Percentiles rank a stretch among this genome's conserved stretches.
These are phyloP conservation scores for Cyphellophora europaea DNA, from an alignment of 2,329 filamentous ascomycete genomes.

Conservation along the genomic window DNA sequence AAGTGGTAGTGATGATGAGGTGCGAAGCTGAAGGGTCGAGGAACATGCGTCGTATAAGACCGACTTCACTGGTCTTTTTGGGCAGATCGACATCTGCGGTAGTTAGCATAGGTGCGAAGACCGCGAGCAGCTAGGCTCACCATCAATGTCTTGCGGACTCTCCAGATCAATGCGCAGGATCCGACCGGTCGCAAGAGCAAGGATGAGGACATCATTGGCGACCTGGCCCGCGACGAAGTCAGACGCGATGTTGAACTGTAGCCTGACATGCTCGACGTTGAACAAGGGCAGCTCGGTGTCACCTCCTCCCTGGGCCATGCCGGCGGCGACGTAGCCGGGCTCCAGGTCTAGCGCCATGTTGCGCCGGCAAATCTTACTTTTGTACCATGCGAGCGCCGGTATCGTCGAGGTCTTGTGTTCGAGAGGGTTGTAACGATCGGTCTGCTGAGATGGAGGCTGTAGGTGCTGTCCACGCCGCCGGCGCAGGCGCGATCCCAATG, in stretches of 20 bases:
- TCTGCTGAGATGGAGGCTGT: too few species aligned
- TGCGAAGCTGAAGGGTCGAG: slow-evolving; percentile 95
- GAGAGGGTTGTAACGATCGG: too few species aligned
- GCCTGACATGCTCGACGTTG: slow-evolving; percentile 81
- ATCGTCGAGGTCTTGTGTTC: too few species aligned
- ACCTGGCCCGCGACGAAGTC: slow-evolving; percentile 96
- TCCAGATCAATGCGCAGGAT: slow-evolving; percentile 92
- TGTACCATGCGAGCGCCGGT: slow-evolving; percentile 3
- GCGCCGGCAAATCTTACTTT: slow-evolving; percentile 20
- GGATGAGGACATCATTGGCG: slow-evolving; percentile 89
- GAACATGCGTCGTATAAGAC: slow-evolving; percentile 91
- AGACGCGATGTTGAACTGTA: slow-evolving; percentile 88
- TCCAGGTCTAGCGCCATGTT: slow-evolving; percentile 62
- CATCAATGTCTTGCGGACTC: slow-evolving; percentile 89
- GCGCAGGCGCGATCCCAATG: too few species aligned
- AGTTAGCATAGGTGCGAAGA: slow-evolving; percentile 1
- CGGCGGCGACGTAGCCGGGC: slow-evolving; percentile 63
- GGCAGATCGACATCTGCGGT: slow-evolving; percentile 83
- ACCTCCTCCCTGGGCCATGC: slow-evolving; percentile 49
- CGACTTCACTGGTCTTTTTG: slow-evolving; percentile 82
- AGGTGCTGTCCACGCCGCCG: too few species aligned
- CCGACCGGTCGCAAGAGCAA: slow-evolving; percentile 84
- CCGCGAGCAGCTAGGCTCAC: slow-evolving; percentile 31
- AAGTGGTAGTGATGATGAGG: slow-evolving; percentile 79
- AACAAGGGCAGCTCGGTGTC: slow-evolving; percentile 74